phyloP scores from a whole-genome alignment of 2,329 filamentous ascomycete species.

The Colletotrichum camelliae region DNA sequence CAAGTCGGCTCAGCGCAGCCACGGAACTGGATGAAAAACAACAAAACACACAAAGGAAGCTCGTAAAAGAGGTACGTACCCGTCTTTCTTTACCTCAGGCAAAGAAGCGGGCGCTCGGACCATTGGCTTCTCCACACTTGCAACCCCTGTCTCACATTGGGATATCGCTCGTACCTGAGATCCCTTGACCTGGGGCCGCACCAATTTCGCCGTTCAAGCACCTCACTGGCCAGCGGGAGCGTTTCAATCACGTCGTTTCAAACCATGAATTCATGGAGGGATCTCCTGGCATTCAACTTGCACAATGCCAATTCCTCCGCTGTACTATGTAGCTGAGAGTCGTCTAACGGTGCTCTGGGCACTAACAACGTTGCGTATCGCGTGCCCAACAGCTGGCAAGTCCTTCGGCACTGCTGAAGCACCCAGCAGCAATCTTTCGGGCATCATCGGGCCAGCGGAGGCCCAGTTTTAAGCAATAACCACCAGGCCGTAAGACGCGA shows the following conservation, averaged over 20 bases:
- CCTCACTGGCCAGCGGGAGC: constrained; percentile 10
- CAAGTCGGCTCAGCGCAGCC: neutral
- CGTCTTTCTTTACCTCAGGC: neutral
- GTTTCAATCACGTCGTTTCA: constrained; percentile 22
- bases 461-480: neutral
- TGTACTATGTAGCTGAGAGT: neutral
- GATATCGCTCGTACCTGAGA: constrained; percentile 2
- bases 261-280: neutral
- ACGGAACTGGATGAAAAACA: neutral
- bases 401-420: neutral
- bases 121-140: constrained; percentile 3
- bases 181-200: neutral
- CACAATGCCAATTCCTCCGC: neutral
- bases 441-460: neutral
- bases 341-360: neutral
- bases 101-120: neutral
- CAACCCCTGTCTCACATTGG: constrained; percentile 18
- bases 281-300: neutral
- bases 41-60: neutral
- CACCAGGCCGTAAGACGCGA: neutral
- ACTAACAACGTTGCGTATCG: neutral
- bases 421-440: neutral
- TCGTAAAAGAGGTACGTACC: neutral
- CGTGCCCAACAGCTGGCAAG: neutral
- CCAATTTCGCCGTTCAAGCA: constrained; percentile 10